Evolutionary conservation across 2,329 filamentous ascomycete genomes (phyloP), one percentile per base, ranked within the genome.

Genomic region (Phaeosphaeriaceae sp.): DNA sequence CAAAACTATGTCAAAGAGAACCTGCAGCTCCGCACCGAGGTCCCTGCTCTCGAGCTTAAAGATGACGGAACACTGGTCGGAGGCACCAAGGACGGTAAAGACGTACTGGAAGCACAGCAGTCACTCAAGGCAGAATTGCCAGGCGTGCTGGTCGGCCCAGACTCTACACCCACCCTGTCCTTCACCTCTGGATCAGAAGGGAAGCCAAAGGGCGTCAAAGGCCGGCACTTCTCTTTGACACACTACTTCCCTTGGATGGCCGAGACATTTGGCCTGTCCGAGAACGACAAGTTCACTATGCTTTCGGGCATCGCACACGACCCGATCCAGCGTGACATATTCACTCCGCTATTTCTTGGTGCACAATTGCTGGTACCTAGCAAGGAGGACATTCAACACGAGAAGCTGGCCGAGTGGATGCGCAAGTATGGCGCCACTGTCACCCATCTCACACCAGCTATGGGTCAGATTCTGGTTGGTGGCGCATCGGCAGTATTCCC

Each of bases 241-340:
- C 89, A 90, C 69, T 98, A 97, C 80, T 96, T 94, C 73, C 88
- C 89, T 20, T 98, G 93, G 93, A 98, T 98, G 94, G 88, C 92
- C 0, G 81, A 95, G 78, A 87, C 83, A 1, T 98, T 98, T 76
- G 83, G 87, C 49, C 83, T 96, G 48, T 89, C 87, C 0, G 83
- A 88, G 9, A 84, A 91, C 44, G 89, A 89, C 73, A 86, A 85
- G 62, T 97, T 96, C 72, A 92, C 93, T 2, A 89, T 93, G 81
- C 83, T 97, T 7, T 90, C 86, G 49, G 93, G 93, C 48, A 96
- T 97, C 68, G 91, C 91, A 2, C 91, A 95, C 74, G 82, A 75
- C 78, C 88, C 78, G 62, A 89, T 81, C 75, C 87, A 84, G 65
- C 76, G 87, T 72, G 87, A 98, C 75, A 96, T 97, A 54, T 93